Evolutionary conservation across 495 filamentous ascomycete species (phyloP), one percentile per base, ranked within the genome.

Genomic region (Talaromyces wortmannii): DNA sequence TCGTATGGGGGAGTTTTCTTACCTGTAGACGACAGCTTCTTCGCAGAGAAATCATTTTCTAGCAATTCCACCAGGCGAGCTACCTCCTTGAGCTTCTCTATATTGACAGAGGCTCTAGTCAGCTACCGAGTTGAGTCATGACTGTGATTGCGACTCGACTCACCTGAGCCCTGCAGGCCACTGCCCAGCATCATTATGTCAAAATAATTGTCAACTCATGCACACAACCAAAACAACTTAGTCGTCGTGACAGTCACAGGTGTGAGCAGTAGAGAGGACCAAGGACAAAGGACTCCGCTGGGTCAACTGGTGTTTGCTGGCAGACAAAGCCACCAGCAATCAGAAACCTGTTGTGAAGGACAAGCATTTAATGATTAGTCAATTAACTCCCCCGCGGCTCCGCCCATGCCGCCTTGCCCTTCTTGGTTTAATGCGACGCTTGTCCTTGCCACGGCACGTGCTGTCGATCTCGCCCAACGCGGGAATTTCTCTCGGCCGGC

Each of bases 21-120:
- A 90, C 88, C 71, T 45, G 82, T 64, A 47, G 82, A 65, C 2
- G 71, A 68, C 17, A 90, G 74, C 6, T 60, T 76, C 45, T 72
- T 73, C 29, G 79, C 74, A 47, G 73, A 57, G 5, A 87, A 65
- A 63, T 91, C 85, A 47, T 78, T 60, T 3, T 80, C 69, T 23
- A 92, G 70, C 11, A 72, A 76, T 11, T 75, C 68, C 58, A 91
- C 63, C 23, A 91, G 65, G 50, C 70, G 67, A 7, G 77, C 82
- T 33, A 90, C 83, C 18, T 87, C 81, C 23, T 78, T 67, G 31
- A 85, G 66, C 67, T 90, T 90, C 50, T 76, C 87, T 90, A 56
- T 61, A 47, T 15, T 15, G 16, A 18, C 6, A 23, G 23, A 23
- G 23, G 23, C 23, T 4, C 23, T 23, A 23, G 23, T 23, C 4